These are phyloP conservation scores for Pichia heedii DNA, from an alignment of 805 yeast species.

Conservation along the genomic window DNA sequence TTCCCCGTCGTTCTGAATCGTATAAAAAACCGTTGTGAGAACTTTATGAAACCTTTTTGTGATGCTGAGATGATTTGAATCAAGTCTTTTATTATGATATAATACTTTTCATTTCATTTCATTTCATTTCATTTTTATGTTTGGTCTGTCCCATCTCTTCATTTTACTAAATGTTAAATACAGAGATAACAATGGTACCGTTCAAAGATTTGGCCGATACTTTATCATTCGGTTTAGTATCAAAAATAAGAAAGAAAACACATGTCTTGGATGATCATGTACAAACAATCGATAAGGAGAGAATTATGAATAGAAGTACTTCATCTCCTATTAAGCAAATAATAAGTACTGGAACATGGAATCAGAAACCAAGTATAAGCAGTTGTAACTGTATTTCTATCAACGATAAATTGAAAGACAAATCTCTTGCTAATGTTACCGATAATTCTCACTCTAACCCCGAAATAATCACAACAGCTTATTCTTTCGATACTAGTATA, in stretches of 20 bases:
- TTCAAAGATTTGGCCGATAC: constrained; percentile 11
- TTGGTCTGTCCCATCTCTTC: too few relatives aligned
- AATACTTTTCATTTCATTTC: not conserved
- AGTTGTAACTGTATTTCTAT: too few relatives aligned
- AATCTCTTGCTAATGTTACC: not conserved
- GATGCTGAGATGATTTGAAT: not conserved
- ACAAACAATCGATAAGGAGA: not conserved
- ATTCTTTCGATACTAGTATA: constrained; percentile 1
- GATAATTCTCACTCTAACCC: not conserved
- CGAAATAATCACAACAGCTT: constrained; percentile 5
- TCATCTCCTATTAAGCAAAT: not conserved
- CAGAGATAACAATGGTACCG: constrained; percentile 4
- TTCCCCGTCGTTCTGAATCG: too few relatives aligned
- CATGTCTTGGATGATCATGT: constrained; percentile 3
- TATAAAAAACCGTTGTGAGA: too few relatives aligned
- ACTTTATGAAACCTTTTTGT: too few relatives aligned
- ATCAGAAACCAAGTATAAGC: not conserved
- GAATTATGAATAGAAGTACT: too few relatives aligned
- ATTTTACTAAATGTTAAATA: not conserved
- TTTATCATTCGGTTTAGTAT: constrained; percentile 13
- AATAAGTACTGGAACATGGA: not conserved
- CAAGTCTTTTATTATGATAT: not conserved
- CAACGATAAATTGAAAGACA: too few relatives aligned
- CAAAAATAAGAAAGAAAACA: constrained; percentile 10
- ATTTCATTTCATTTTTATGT: too few relatives aligned